Conservation (phyloP, 1,284 basidiomycete genomes). For the Trichosporon asahii region DNA sequence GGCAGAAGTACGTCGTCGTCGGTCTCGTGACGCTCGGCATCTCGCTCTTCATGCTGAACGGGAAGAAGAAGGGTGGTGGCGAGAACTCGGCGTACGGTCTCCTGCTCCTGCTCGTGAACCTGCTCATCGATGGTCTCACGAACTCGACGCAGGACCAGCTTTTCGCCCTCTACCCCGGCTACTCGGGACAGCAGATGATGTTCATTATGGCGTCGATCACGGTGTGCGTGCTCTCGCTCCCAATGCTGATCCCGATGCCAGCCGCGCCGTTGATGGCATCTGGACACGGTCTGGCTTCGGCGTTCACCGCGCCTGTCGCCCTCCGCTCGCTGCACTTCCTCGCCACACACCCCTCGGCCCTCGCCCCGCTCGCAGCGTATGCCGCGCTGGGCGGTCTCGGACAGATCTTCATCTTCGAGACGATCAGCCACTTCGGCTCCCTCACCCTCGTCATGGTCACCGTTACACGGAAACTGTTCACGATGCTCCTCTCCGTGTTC, state of each 20-base stretch:
- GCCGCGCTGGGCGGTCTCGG: constrained; percentile 88
- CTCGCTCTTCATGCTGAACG: constrained; percentile 87
- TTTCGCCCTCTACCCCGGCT: constrained; percentile 58
- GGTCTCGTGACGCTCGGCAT: constrained; percentile 89
- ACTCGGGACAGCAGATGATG: constrained; percentile 95
- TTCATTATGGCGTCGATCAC: constrained; percentile 82
- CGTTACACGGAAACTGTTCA: constrained; percentile 95
- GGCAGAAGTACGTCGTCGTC: constrained; percentile 92
- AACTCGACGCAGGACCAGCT: constrained; percentile 99
- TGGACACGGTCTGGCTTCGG: constrained; percentile 15
- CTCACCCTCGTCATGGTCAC: constrained; percentile 91
- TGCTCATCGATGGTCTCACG: constrained; percentile 85
- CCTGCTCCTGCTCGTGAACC: constrained; percentile 49
- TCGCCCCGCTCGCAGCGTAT: constrained; percentile 76
- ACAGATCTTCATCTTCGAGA: constrained; percentile 98
- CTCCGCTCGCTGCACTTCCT: constrained; percentile 71
- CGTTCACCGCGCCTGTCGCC: constrained; percentile 63
- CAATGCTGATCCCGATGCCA: constrained; percentile 55
- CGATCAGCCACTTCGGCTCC: constrained; percentile 90
- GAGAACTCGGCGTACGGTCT: constrained; percentile 47
- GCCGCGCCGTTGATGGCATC: constrained; percentile 32
- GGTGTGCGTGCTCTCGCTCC: constrained; percentile 59
- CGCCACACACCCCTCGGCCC: constrained; percentile 69
- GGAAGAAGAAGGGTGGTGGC: constrained; percentile 44
- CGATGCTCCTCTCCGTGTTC: constrained; percentile 92